These are phyloP conservation scores for Phytophthora sojae DNA, from an alignment of 352 stramenopile genomes.

Conservation along the genomic window DNA sequence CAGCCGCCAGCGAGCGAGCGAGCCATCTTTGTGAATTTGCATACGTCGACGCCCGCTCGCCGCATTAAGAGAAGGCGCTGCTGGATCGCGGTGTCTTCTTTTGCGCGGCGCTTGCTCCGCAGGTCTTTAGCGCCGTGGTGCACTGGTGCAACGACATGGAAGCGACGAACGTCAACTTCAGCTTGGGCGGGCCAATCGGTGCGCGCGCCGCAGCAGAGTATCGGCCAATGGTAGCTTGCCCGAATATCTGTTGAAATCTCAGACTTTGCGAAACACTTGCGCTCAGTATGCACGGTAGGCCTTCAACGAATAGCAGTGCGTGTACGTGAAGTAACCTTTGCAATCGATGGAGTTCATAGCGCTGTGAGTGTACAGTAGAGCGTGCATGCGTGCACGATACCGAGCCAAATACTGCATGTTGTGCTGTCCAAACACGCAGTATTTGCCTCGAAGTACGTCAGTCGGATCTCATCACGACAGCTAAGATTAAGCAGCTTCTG, in stretches of 20 bases:
- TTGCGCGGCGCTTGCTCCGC: conserved; percentile 6
- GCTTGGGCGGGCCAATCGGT: neutral
- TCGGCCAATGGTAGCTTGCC: neutral
- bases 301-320: neutral
- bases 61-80: neutral
- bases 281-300: neutral
- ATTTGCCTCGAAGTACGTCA: neutral
- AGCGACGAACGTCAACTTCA: conserved; percentile 1
- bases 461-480: conserved; percentile 1
- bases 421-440: neutral
- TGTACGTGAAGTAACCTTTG: too few relatives aligned
- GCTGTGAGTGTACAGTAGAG: too few relatives aligned
- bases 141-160: conserved; percentile 1
- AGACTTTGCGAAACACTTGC: neutral
- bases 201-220: neutral
- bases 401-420: too few relatives aligned
- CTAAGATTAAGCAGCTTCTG: conserved; percentile 1
- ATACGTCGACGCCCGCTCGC: conserved; percentile 14
- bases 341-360: too few relatives aligned
- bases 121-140: conserved; percentile 6
- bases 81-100: conserved; percentile 13
- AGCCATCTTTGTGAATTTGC: conserved; percentile 15
- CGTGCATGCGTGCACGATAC: too few relatives aligned
- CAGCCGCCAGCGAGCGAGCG: conserved; percentile 2
- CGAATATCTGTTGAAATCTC: neutral